Evolutionary conservation across 257 asterid genomes (phyloP).

Genomic region (Capsicum rhomboideum): DNA sequence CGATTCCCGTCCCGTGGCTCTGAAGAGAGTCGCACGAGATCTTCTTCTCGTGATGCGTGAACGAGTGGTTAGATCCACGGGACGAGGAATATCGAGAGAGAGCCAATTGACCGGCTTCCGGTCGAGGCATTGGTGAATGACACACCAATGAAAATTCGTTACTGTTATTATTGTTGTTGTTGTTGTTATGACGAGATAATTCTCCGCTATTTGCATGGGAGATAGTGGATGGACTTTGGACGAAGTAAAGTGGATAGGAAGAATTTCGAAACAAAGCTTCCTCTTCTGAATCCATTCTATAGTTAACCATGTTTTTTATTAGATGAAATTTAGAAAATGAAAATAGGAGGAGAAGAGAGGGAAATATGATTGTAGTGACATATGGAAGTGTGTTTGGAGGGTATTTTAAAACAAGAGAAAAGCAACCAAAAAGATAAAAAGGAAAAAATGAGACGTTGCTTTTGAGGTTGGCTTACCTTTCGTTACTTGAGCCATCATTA

Average conservation of each 20-base stretch:
- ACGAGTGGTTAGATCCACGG: slow-evolving; percentile 42
- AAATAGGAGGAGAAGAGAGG: background rate
- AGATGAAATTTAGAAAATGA: background rate
- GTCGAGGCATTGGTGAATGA: slow-evolving; percentile 9
- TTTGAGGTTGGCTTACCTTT: background rate
- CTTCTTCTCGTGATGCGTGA: slow-evolving; percentile 22
- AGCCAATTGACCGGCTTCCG: slow-evolving; percentile 11
- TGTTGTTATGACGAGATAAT: background rate
- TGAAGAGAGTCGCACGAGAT: slow-evolving; percentile 8
- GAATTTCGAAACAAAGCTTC: slow-evolving; percentile 55
- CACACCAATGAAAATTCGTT: background rate
- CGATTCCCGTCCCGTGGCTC: slow-evolving; percentile 1
- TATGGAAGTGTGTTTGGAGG: background rate
- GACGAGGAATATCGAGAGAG: slow-evolving; percentile 57
- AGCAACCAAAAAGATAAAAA: background rate
- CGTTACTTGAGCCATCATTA: background rate
- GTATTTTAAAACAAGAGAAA: slow-evolving; percentile 18
- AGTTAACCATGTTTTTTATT: slow-evolving; percentile 17
- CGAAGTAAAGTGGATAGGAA: slow-evolving; percentile 51
- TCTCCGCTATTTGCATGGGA: slow-evolving; percentile 36
- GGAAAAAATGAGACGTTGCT: background rate
- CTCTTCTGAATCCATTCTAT: slow-evolving; percentile 45
- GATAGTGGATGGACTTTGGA: slow-evolving; percentile 57
- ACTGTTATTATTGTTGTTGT: background rate
- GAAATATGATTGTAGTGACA: background rate